Conservation (phyloP, 2,329 filamentous ascomycete genomes). For the Phaeophleospora eucalypticola region DNA sequence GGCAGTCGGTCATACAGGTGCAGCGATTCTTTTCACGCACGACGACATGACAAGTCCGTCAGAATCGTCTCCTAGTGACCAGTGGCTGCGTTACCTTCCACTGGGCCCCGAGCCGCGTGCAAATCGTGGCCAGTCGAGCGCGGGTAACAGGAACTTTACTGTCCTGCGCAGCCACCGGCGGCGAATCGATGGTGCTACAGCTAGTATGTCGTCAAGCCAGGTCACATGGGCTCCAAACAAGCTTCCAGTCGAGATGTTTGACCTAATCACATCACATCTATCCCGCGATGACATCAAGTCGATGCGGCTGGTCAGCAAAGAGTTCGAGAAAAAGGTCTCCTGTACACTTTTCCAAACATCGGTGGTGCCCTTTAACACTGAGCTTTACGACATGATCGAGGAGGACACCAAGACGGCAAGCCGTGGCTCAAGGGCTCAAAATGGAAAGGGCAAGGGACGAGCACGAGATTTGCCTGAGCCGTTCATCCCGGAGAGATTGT, state of each 20-base stretch:
- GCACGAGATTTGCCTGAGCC: conserved; percentile 21
- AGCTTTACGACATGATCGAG: conserved; percentile 56
- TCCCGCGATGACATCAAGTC: conserved; percentile 56
- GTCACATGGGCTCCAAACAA: conserved; percentile 37
- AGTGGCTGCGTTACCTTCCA: conserved; percentile 19
- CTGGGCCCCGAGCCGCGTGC: conserved; percentile 10
- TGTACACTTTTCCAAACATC: conserved; percentile 58
- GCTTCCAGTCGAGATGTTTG: conserved; percentile 61
- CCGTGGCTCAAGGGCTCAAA: conserved; percentile 2
- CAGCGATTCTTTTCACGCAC: conserved; percentile 20
- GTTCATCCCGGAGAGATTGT: conserved; percentile 11
- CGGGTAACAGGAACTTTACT: conserved; percentile 15
- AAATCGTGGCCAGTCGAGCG: conserved; percentile 4
- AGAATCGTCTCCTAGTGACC: neutral
- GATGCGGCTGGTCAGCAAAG: conserved; percentile 58
- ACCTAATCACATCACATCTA: conserved; percentile 53
- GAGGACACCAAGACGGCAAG: conserved; percentile 29
- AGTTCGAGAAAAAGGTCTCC: conserved; percentile 57
- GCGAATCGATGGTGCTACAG: conserved; percentile 10
- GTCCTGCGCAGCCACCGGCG: conserved; percentile 18
- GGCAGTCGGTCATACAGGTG: conserved; percentile 6
- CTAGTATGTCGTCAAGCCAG: neutral
- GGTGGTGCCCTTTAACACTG: conserved; percentile 62
- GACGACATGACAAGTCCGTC: conserved; percentile 3
- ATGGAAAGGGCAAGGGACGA: conserved; percentile 15